Conservation (phyloP, 2,329 filamentous ascomycete species). For the Colletotrichum gigasporum region DNA sequence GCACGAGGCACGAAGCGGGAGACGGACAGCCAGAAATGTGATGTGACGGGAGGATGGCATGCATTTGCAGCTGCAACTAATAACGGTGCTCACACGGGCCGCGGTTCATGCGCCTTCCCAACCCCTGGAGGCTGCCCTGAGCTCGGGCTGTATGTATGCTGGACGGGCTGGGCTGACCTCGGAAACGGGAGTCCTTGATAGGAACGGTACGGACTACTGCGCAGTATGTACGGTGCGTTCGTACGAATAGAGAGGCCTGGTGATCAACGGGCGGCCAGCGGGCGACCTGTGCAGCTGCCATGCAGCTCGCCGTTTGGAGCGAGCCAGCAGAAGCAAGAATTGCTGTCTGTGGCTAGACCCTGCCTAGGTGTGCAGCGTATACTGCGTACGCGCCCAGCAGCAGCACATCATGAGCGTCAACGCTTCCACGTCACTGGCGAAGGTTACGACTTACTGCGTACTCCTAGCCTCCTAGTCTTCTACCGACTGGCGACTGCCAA, state of each 20-base stretch:
- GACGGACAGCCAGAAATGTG: not conserved
- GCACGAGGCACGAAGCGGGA: not conserved
- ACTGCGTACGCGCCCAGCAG: not conserved
- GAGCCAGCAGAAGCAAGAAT: not conserved
- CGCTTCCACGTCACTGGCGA: conserved; percentile 5
- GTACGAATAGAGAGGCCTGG: not conserved
- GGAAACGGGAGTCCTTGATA: conserved; percentile 17
- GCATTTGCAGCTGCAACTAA: conserved; percentile 32
- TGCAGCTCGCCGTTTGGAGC: conserved; percentile 22
- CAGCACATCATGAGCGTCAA: not conserved
- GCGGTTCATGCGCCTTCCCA: conserved; percentile 24
- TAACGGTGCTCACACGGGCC: conserved; percentile 23
- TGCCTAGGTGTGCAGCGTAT: too few relatives aligned
- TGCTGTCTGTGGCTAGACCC: not conserved
- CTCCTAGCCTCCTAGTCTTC: too few relatives aligned
- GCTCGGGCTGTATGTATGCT: too few relatives aligned
- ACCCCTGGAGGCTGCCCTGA: too few relatives aligned
- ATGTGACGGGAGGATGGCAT: conserved; percentile 33
- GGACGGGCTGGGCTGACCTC: not conserved
- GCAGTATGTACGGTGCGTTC: too few relatives aligned
- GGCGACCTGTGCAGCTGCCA: conserved; percentile 22
- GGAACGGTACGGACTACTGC: conserved; percentile 1
- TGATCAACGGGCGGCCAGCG: conserved; percentile 16
- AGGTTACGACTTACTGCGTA: too few relatives aligned
- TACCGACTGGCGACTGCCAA: not conserved